phyloP scores from a whole-genome alignment of 305 asterid genomes.

The Rubia peregrina region DNA sequence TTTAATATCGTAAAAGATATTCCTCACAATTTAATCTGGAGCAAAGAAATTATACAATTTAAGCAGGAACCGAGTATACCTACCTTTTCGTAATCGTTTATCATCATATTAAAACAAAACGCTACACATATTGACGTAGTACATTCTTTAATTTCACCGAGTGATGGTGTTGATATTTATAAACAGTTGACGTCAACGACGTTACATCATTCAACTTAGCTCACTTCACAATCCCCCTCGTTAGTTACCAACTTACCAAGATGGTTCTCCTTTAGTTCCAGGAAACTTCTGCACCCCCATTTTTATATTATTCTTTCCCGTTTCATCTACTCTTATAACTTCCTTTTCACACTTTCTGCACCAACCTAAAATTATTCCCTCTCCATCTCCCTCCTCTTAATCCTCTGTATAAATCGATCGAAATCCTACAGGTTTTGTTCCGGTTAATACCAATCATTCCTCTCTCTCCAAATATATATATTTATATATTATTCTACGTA shows the following conservation, averaged over 20 bases:
- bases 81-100: neutral
- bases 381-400: neutral
- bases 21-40: too few relatives aligned
- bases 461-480: neutral
- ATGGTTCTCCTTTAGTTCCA: slow-evolving; percentile 40
- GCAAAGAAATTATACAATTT: too few relatives aligned
- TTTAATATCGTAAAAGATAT: too few relatives aligned
- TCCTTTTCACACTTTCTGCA: neutral
- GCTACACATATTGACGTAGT: neutral
- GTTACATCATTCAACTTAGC: slow-evolving; percentile 27
- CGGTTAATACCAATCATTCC: neutral
- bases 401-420: neutral
- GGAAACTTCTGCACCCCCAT: slow-evolving; percentile 32
- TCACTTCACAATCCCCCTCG: slow-evolving; percentile 1
- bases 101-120: neutral
- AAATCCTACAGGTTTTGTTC: neutral
- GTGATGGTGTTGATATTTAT: neutral
- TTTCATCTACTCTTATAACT: neutral
- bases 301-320: neutral
- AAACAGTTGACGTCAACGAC: slow-evolving; percentile 39
- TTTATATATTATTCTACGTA: neutral
- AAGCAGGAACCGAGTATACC: too few relatives aligned
- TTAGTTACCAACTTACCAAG: slow-evolving; percentile 22
- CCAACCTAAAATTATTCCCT: slow-evolving; percentile 1
- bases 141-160: neutral